Base-by-base conservation (phyloP, 768 basidiomycete genomes). In the Melanogaster broomeanus region DNA sequence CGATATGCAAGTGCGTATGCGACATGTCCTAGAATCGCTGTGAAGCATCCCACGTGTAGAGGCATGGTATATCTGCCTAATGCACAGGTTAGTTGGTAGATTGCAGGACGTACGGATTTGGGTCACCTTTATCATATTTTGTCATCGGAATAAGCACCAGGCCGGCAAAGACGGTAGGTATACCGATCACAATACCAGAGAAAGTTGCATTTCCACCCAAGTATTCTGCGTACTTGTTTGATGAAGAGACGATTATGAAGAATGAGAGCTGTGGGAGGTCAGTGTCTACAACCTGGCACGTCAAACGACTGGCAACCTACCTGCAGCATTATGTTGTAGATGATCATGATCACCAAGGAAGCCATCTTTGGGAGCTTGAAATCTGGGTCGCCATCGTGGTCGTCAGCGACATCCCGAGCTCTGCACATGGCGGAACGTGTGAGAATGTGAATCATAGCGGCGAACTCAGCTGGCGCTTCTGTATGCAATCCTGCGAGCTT, bases 141-240 rank as follows among this genome's bases (percentile, higher is more conserved):
- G 77, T 76, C 46, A 88, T 65, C 3, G 83, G 83, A 16, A 87
- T 61, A 13, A 88, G 72, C 1, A 75, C 66, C 0, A 88, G 53
- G 1, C 83, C 85, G 28, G 84, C 78, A 51, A 87, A 77, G 3
- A 81, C 67, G 10, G 82, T 80, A 10, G 85, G 87, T 52, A 88
- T 84, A 57, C 87, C 87, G 51, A 87, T 75, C 30, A 75, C 77
- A 6, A 89, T 60, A 45, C 87, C 85, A 31, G 85, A 82, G 62
- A 88, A 89, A 0, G 83, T 84, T n/a, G 83, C 72, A n/a, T 72
- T 77, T 16, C 86, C 87, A 21, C 85, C 85, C 7, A 88, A 71
- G 56, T 79, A 72, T 52, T 80, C 74, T 0, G 84, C 81, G 59
- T 88, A 87, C 45, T 74, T 72, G 59, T 79, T 81, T 1, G 84